Conservation (phyloP, 169 alveolate species). For the Cardiosporidium cionae region DNA sequence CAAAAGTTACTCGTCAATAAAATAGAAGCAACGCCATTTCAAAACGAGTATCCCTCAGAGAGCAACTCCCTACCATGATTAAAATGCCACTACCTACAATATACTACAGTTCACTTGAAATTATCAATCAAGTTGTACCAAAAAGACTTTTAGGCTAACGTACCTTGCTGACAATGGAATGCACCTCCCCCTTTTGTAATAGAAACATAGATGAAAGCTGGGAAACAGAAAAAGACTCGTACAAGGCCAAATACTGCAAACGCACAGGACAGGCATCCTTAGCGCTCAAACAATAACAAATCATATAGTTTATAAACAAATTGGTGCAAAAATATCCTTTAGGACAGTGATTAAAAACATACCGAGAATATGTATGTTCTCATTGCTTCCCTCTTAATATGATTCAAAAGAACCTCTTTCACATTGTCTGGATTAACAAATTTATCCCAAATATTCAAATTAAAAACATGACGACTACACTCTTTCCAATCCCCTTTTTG, state of each 20-base stretch:
- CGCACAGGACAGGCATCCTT: background rate
- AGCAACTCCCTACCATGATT: background rate
- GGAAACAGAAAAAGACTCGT: constrained; percentile 71
- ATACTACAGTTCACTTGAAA: background rate
- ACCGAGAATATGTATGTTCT: constrained; percentile 77
- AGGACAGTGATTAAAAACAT: background rate
- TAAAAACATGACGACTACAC: constrained; percentile 68
- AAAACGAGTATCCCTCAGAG: background rate
- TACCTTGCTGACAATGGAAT: constrained; percentile 70
- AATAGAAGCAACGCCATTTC: too few species aligned
- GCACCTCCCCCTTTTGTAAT: constrained; percentile 58
- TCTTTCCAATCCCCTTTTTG: constrained; percentile 86
- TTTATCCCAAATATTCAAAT: constrained; percentile 70
- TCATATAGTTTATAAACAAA: background rate
- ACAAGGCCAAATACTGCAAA: constrained; percentile 52
- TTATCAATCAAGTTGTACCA: background rate
- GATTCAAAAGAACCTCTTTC: constrained; percentile 62
- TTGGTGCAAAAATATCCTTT: background rate
- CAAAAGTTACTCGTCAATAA: too few species aligned
- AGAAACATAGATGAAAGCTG: constrained; percentile 73
- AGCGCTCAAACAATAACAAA: background rate
- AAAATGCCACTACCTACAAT: background rate
- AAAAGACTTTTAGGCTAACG: background rate
- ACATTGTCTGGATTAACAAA: constrained; percentile 70
- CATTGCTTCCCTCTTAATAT: constrained; percentile 85